Base-by-base conservation (phyloP, 2,329 filamentous ascomycete species). In the Neoascochyta sp. region DNA sequence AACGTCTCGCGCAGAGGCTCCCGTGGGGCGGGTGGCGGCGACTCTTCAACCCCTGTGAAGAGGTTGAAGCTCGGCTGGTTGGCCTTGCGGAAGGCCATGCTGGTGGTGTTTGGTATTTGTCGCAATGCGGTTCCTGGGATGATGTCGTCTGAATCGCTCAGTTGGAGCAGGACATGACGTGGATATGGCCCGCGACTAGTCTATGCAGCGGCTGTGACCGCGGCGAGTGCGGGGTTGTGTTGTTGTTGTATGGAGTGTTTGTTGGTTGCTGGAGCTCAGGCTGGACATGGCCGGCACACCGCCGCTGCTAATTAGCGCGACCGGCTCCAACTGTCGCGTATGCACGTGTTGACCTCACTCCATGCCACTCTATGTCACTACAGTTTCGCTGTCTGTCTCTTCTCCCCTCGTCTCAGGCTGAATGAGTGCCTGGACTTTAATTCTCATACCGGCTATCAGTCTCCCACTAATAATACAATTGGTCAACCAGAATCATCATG, bases 61-160 rank as follows among this genome's bases (percentile, higher is more conserved):
- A 73, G 67, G 52, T 73, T 68, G 52, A 67, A 73, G 17, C 60
- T 65, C 8, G 68, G 67, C 32, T 63, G 57, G 41, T 67, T 66
- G 16, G 58, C 52, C 34, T 61, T 50, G 25, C 55, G 43, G 24
- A 47, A 46, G 16, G 53, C 45, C 47, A 54, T 55, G 37, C 45
- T 49, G 39, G 16, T 27, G 20, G 22, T 34, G 36, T 44, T 47
- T 47, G 34, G 41, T 43, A 33, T 42, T 41, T 39, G 24, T 30
- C 20, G 30, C 34, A 38, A 27, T 16, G 16, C 25, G 19, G 20
- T 18, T 15, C 19, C 13, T 24, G 23, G 13, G 14, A 16, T 13
- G 13, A 11, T 21, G 11, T 17, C 4, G 20, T 18, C 14, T 14
- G 10, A 20, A 9, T 24, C 16, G 16, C 12, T 9, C 9, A 4